These are phyloP conservation scores for Paxillus involutus DNA, from an alignment of 768 basidiomycete genomes.

Conservation along the genomic window DNA sequence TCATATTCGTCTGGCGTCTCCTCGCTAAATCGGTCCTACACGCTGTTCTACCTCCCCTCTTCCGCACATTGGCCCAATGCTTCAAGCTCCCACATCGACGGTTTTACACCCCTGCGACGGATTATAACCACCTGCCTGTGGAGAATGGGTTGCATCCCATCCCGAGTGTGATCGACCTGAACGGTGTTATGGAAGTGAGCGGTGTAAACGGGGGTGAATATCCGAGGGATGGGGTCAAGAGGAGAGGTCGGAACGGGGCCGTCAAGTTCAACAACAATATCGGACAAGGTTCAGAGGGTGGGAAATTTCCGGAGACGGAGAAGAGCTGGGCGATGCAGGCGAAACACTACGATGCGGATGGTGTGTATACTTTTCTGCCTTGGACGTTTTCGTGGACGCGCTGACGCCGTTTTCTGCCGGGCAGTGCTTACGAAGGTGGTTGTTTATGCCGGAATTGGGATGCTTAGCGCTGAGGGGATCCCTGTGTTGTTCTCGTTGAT, in stretches of 20 bases:
- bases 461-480: conserved; percentile 58
- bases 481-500: conserved; percentile 69
- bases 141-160: conserved; percentile 65
- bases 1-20: conserved; percentile 88
- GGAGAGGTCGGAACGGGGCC: conserved; percentile 18
- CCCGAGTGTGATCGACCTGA: conserved; percentile 85
- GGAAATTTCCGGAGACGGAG: conserved; percentile 27
- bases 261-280: conserved; percentile 11
- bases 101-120: conserved; percentile 90
- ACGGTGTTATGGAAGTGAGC: conserved; percentile 39
- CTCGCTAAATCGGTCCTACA: conserved; percentile 78
- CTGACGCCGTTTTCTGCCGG: conserved; percentile 2
- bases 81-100: conserved; percentile 78
- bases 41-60: conserved; percentile 76
- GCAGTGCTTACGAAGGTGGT: conserved; percentile 86
- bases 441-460: conserved; percentile 85
- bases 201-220: conserved; percentile 45
- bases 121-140: conserved; percentile 70
- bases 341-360: conserved; percentile 86
- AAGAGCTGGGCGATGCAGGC: conserved; percentile 33
- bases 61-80: conserved; percentile 68
- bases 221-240: conserved; percentile 31
- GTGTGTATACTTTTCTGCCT: conserved; percentile 41
- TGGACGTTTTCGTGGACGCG: not conserved
- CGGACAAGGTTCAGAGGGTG: conserved; percentile 30